phyloP scores from a whole-genome alignment of 352 stramenopile genomes.

The Thalassiosira oceanica region DNA sequence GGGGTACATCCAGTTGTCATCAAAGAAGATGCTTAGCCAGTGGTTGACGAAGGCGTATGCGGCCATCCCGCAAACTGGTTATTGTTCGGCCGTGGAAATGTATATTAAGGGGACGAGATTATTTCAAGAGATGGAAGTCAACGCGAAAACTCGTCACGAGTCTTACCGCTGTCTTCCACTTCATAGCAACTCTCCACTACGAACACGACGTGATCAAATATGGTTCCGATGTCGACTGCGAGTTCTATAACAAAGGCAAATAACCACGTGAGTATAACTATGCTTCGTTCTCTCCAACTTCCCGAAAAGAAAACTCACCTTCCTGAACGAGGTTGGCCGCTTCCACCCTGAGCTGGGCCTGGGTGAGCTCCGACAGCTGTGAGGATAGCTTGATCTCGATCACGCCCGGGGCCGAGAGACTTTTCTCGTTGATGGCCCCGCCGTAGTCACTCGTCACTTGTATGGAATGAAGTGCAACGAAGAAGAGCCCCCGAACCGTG shows the following conservation, averaged over 20 bases:
- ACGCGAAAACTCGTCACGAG: no score
- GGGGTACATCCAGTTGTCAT: constrained; percentile 3
- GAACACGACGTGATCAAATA: neutral
- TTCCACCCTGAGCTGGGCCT: neutral
- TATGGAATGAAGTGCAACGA: neutral
- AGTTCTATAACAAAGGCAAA: neutral
- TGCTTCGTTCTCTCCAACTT: no score
- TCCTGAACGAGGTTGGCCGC: neutral
- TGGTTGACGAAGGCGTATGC: constrained; percentile 22
- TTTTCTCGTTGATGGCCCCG: neutral
- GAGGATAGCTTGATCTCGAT: neutral
- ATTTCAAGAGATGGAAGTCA: no score
- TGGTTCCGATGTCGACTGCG: neutral
- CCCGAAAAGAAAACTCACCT: no score
- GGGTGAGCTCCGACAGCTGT: neutral
- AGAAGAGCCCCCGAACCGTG: no score
- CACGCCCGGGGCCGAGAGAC: neutral
- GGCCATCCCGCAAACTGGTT: constrained; percentile 18
- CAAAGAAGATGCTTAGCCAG: constrained; percentile 5
- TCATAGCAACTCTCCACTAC: neutral
- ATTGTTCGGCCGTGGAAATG: no score
- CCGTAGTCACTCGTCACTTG: neutral
- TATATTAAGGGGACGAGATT: no score
- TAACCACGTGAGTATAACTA: no score
- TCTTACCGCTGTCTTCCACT: no score